A percentile compares a stretch with the other conserved stretches of the same genome.
Evolutionary conservation across 176 grass and related monocot species (phyloP).

Genomic region (Avena atlantica): DNA sequence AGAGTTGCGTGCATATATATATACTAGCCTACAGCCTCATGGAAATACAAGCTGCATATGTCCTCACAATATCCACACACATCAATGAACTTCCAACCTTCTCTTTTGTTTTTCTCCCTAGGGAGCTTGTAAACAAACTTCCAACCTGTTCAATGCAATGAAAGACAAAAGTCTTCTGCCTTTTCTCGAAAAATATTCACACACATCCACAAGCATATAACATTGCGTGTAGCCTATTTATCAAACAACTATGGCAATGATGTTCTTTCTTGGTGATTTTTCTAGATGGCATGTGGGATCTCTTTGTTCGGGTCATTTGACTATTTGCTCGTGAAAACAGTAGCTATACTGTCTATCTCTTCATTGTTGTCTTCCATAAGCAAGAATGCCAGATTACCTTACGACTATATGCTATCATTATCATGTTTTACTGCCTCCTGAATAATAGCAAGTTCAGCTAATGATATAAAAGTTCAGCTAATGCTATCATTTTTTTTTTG

Average conservation of each 20-base stretch:
- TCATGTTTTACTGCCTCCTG: slow-evolving; percentile 14
- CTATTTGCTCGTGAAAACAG: slow-evolving; percentile 5
- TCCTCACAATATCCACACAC: not conserved
- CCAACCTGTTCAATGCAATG: too few species aligned
- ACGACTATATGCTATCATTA: slow-evolving; percentile 3
- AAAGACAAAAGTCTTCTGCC: too few species aligned
- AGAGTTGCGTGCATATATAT: not conserved
- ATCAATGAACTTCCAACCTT: not conserved
- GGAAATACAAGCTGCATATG: not conserved
- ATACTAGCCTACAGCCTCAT: not conserved
- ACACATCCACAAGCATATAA: slow-evolving; percentile 17
- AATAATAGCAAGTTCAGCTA: slow-evolving; percentile 19
- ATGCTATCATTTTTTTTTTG: too few species aligned
- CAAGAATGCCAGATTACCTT: slow-evolving; percentile 1
- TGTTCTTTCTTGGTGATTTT: slow-evolving; percentile 3
- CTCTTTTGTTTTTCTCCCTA: too few species aligned
- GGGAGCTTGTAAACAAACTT: too few species aligned
- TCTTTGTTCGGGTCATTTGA: slow-evolving; percentile 16
- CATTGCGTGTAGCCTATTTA: slow-evolving; percentile 32
- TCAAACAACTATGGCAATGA: not conserved
- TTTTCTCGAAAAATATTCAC: not conserved
- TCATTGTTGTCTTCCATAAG: not conserved
- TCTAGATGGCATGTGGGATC: slow-evolving; percentile 17
- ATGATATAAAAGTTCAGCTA: slow-evolving; percentile 4
- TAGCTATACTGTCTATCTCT: slow-evolving; percentile 6